These are phyloP conservation scores for Aspergillus aculeatinus DNA, from an alignment of 2,329 filamentous ascomycete genomes.

Conservation along the genomic window DNA sequence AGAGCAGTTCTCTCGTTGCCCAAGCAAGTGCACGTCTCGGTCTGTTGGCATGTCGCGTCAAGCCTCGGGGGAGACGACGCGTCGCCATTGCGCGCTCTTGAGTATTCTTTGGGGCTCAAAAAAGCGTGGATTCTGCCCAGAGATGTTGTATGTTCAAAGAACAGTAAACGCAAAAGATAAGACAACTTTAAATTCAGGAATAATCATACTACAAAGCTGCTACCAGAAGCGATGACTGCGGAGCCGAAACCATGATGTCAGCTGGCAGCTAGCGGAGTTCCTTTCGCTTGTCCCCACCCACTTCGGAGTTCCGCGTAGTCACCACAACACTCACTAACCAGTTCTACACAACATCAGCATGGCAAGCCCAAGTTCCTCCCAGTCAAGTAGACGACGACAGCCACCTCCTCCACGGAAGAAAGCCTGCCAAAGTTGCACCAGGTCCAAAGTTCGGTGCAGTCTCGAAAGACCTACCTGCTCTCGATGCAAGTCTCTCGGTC, in stretches of 20 bases:
- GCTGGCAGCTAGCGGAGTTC: not conserved
- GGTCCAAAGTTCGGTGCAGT: conserved; percentile 22
- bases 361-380: not conserved
- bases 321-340: not conserved
- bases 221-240: not conserved
- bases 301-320: not conserved
- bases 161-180: too few relatives aligned
- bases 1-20: not conserved
- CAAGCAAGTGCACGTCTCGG: not conserved
- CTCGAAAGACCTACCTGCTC: conserved; percentile 20
- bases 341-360: not conserved
- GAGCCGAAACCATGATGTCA: not conserved
- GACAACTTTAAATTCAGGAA: not conserved
- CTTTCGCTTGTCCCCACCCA: not conserved
- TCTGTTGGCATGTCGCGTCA: not conserved
- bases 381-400: not conserved
- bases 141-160: too few relatives aligned
- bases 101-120: not conserved
- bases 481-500: conserved; percentile 17
- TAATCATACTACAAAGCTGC: not conserved
- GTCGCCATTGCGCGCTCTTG: not conserved
- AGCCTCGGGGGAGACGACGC: not conserved
- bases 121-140: too few relatives aligned
- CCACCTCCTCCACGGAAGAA: conserved; percentile 20
- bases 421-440: conserved; percentile 19